These are phyloP conservation scores for Colletotrichum somersetense DNA, from an alignment of 2,329 filamentous ascomycete species.

Conservation along the genomic window DNA sequence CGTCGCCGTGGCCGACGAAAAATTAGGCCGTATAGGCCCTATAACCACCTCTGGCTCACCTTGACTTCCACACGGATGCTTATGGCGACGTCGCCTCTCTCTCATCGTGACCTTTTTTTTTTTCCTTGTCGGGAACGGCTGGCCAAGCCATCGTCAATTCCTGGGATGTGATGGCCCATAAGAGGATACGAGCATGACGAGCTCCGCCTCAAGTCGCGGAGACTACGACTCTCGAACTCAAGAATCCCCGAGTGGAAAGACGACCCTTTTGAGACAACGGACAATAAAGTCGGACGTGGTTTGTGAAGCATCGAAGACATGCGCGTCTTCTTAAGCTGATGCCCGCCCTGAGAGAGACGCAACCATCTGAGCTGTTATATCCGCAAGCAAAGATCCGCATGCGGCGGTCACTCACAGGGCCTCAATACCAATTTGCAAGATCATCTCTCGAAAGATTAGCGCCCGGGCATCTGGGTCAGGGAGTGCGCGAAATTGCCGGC, in stretches of 20 bases:
- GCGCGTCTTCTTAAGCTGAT: conserved; percentile 7
- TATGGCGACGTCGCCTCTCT: not conserved
- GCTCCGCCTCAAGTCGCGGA: not conserved
- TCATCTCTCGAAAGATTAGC: not conserved
- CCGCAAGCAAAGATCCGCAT: conserved; percentile 13
- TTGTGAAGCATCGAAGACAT: not conserved
- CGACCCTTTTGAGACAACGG: not conserved
- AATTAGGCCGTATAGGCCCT: too few species aligned
- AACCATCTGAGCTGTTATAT: not conserved
- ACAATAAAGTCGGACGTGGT: not conserved
- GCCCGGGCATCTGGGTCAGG: not conserved
- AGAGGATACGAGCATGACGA: not conserved
- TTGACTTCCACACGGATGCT: not conserved
- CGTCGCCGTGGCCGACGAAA: not conserved
- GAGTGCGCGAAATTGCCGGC: not conserved
- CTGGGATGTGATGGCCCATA: not conserved
- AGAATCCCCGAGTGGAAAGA: not conserved
- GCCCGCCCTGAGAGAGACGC: not conserved
- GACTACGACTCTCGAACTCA: not conserved
- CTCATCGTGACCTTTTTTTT: not conserved
- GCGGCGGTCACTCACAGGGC: conserved; percentile 1
- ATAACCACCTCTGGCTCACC: not conserved
- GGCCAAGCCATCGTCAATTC: not conserved
- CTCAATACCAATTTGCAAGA: not conserved
- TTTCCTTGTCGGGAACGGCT: not conserved